Conservation (phyloP, 495 filamentous ascomycete genomes). For the Penicillium subrubescens region DNA sequence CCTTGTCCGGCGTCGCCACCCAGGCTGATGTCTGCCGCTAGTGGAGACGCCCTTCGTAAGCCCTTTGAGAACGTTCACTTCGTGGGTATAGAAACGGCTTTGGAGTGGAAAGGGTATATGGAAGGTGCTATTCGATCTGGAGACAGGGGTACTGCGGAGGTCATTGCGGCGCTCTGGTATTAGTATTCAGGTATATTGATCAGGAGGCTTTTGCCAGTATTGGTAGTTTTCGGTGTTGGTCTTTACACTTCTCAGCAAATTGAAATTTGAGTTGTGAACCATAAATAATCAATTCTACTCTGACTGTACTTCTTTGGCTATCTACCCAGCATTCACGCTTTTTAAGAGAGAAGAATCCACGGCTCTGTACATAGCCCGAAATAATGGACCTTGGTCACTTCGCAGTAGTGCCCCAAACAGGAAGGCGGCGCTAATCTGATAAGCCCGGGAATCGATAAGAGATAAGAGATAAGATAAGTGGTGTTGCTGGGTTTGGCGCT, state of each 20-base stretch:
- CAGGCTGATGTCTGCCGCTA: slow-evolving; percentile 26
- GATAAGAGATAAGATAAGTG: not conserved
- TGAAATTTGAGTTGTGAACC: not conserved
- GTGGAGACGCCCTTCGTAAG: slow-evolving; percentile 18
- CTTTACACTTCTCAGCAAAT: not conserved
- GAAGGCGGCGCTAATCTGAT: not conserved
- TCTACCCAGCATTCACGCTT: not conserved
- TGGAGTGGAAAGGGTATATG: slow-evolving; percentile 51
- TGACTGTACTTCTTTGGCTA: not conserved
- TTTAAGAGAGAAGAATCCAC: not conserved
- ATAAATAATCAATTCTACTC: not conserved
- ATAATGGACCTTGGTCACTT: not conserved
- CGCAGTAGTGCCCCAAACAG: not conserved
- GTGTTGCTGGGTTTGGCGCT: not conserved
- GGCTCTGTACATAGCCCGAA: not conserved
- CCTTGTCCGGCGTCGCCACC: slow-evolving; percentile 23
- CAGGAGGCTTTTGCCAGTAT: not conserved
- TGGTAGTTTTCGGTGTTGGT: not conserved
- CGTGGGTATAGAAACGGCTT: slow-evolving; percentile 44
- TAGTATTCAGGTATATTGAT: not conserved
- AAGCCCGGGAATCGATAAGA: not conserved
- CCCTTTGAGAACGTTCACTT: slow-evolving; percentile 43
- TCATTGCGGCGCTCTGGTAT: slow-evolving; percentile 17
- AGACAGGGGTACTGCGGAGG: slow-evolving; percentile 38
- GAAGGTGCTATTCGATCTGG: slow-evolving; percentile 47